A percentile compares a stretch with the other conserved stretches of the same genome.
These are phyloP conservation scores for Myxozyma lipomycoides DNA, from an alignment of 805 yeast species.

Conservation along the genomic window DNA sequence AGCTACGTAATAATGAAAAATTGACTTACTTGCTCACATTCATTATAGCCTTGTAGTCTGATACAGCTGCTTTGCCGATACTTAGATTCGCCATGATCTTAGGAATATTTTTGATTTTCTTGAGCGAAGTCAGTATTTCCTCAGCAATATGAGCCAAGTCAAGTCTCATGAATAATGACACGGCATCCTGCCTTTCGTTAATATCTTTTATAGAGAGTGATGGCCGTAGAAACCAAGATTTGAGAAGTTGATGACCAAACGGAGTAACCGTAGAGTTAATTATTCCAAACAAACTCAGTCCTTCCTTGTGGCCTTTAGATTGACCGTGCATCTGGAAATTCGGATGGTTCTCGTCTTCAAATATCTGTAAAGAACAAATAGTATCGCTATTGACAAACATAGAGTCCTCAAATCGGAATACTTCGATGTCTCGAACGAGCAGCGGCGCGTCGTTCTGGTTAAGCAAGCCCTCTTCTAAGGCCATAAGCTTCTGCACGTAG, in stretches of 20 bases:
- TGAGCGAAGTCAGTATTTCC: constrained; percentile 30
- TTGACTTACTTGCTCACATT: constrained; percentile 30
- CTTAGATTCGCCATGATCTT: constrained; percentile 29
- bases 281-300: constrained; percentile 27
- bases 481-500: constrained; percentile 8
- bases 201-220: constrained; percentile 34
- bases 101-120: constrained; percentile 36
- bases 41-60: constrained; percentile 37
- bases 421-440: constrained; percentile 24
- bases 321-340: constrained; percentile 28
- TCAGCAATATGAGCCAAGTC: constrained; percentile 29
- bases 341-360: constrained; percentile 27
- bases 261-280: constrained; percentile 35
- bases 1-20: background rate
- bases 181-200: constrained; percentile 34
- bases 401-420: constrained; percentile 14
- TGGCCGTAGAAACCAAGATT: constrained; percentile 40
- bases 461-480: constrained; percentile 6
- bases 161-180: constrained; percentile 32
- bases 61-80: constrained; percentile 33
- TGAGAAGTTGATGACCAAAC: constrained; percentile 36
- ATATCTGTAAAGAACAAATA: constrained; percentile 33
- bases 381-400: constrained; percentile 37
- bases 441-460: constrained; percentile 5
- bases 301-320: constrained; percentile 14